Base-by-base conservation (phyloP, 2,329 filamentous ascomycete genomes). In the Penicillium sp. region DNA sequence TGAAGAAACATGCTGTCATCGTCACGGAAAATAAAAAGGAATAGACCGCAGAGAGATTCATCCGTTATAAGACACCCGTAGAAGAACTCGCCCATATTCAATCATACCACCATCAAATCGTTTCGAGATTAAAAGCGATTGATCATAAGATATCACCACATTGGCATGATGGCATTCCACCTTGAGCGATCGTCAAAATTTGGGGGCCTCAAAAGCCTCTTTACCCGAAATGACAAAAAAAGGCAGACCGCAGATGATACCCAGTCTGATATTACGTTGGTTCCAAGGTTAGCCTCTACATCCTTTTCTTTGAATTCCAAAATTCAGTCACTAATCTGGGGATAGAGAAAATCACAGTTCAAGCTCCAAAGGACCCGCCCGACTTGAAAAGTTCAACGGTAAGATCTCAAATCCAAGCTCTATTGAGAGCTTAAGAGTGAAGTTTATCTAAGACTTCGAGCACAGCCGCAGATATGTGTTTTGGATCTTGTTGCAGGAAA, bases 391-490 rank as follows among this genome's bases (percentile, higher is more conserved):
- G 5, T 38, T 38, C 35, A 38, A 38, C n/a, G 35, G 18, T 38
- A 38, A 18, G 35, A 18, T 38, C 14, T n/a, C 9, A 14, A 22
- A 4, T 22, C 20, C 20, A 4, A 22, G 2, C 2, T 2, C 20
- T 22, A 22, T 22, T 4, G 2, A 22, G 20, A 22, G 20, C 20
- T 22, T 22, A 2, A 22, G 2, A 22, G 4, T 22, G 13, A 4
- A 31, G 2, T 2, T 14, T 13, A 13, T 31, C 28, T 31, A 13
- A 31, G 20, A 3, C 14, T 10, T 14, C 4, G 18, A 27, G 4
- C 18, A 20, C 25, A 59, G 56, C 52, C 6, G 56, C 50, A 7
- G 52, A 59, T 50, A 55, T 59, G 54, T 59, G 56, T 36, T 59
- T 59, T 42, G 56, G 56, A 30, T 51, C 54, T 3, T 59, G 56